Conservation (phyloP, 2,329 filamentous ascomycete species). For the Aspergillus sp. region DNA sequence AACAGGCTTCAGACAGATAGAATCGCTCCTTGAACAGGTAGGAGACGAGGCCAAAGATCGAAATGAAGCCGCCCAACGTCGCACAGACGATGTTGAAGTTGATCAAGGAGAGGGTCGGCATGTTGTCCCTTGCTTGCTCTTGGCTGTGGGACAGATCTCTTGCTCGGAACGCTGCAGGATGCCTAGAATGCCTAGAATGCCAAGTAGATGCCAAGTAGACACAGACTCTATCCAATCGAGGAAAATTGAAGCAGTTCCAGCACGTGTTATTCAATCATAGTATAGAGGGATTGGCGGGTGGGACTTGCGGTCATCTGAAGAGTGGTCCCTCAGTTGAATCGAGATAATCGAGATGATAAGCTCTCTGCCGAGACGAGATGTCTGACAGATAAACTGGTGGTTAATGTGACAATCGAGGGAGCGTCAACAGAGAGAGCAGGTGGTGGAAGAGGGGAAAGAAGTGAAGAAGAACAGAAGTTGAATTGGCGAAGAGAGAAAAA, state of each 20-base stretch:
- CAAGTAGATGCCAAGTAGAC: not conserved
- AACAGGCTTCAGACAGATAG: slow-evolving; percentile 86
- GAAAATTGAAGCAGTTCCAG: slow-evolving; percentile 9
- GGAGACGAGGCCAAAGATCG: slow-evolving; percentile 84
- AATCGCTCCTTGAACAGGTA: slow-evolving; percentile 86
- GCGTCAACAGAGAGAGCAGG: too few species aligned
- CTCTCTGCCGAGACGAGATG: too few species aligned
- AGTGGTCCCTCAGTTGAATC: too few species aligned
- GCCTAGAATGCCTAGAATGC: not conserved
- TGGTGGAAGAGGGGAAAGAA: too few species aligned
- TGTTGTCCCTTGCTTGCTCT: slow-evolving; percentile 25
- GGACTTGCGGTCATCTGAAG: slow-evolving; percentile 15
- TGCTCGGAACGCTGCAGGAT: not conserved
- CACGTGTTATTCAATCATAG: slow-evolving; percentile 40
- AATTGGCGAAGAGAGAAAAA: too few species aligned
- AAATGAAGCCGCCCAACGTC: slow-evolving; percentile 81
- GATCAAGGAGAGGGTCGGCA: slow-evolving; percentile 63
- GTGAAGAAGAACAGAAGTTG: too few species aligned
- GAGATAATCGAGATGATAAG: too few species aligned
- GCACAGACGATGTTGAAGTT: slow-evolving; percentile 85
- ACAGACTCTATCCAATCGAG: not conserved
- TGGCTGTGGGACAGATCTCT: slow-evolving; percentile 1
- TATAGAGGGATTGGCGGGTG: slow-evolving; percentile 12
- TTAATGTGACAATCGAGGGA: too few species aligned
- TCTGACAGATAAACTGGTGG: too few species aligned